Conservation (phyloP, 75 land plant species). For the Pinus tabuliformis region DNA sequence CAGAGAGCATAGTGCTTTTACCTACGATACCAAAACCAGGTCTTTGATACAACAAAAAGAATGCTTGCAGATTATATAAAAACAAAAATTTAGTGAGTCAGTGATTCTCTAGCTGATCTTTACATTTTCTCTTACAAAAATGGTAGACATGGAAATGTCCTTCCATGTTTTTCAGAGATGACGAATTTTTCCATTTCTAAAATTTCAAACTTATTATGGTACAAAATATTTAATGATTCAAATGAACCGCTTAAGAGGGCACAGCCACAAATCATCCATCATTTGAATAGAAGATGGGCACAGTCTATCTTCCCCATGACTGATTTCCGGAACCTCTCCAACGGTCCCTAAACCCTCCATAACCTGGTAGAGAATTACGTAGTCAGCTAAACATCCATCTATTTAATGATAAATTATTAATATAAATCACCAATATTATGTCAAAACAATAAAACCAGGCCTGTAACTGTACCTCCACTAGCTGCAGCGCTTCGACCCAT, state of each 20-base stretch:
- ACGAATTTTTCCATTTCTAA: not conserved
- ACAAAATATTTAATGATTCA: not conserved
- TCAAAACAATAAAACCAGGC: slow-evolving; percentile 21
- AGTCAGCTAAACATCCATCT: slow-evolving; percentile 2
- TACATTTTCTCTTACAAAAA: not conserved
- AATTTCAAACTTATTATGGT: slow-evolving; percentile 9
- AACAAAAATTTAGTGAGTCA: not conserved
- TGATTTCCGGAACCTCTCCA: slow-evolving; percentile 57
- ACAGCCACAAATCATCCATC: not conserved
- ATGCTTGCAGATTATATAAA: not conserved
- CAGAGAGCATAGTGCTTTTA: not conserved
- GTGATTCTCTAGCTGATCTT: not conserved
- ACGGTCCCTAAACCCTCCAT: slow-evolving; percentile 52
- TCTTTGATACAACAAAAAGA: not conserved
- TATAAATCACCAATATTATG: not conserved
- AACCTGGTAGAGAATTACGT: slow-evolving; percentile 13
- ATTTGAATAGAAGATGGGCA: not conserved
- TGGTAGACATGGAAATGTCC: not conserved
- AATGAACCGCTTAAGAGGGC: not conserved
- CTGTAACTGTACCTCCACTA: slow-evolving; percentile 23
- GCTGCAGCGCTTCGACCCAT: slow-evolving; percentile 83
- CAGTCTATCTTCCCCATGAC: slow-evolving; percentile 32
- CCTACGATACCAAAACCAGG: not conserved
- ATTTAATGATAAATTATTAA: not conserved
- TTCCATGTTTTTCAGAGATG: not conserved